Evolutionary conservation across 108 stramenopile genomes (phyloP), one percentile per base, ranked within the genome.

Genomic region (Fistulifera pelliculosa): DNA sequence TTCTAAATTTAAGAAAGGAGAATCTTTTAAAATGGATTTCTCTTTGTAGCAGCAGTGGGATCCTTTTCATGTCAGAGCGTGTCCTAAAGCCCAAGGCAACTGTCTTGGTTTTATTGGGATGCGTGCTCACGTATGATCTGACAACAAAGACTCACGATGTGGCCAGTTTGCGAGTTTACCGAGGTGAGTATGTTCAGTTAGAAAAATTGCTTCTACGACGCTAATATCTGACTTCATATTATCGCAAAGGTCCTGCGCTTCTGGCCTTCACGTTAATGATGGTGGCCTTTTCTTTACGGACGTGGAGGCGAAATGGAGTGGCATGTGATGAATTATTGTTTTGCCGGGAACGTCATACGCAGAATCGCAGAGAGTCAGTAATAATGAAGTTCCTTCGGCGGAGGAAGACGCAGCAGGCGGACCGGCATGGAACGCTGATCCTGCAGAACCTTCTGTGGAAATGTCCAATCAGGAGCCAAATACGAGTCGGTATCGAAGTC

Each of bases 261-360:
- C 22, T 86, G 16, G 87, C 87, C 8, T 68, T 93, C 17, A 79
- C 91, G 8, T 51, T 93, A 12, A 84, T 87, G 63, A 81, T 81
- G 64, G 53, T 52, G 10, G 91, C 91, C 0, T 87, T 68, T 43
- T 86, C 82, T 15, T 49, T 93, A 15, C 73, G 91, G 35, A 74
- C 81, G 12, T 93, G 91, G 91, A 54, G 91, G 47, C 62, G 91
- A 23, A 88, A 85, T 52, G 91, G 91, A 5, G 80, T 88, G 28
- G 91, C 91, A 8, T 86, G 85, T 38, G 91, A 88, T 48, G 86
- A 93, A 73, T 60, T 93, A 17, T 42, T 93, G 25, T 93, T 93
- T 64, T 93, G 25, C 91, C 91, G 35, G 91, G 85, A 4, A 93
- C 91, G 49, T 69, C 76, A 15, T 80, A 74, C 54, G 79, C 63